Percentiles rank a stretch among this genome's conserved stretches.
Conservation (phyloP, 2,329 filamentous ascomycete species). For the Colletotrichum limetticola region DNA sequence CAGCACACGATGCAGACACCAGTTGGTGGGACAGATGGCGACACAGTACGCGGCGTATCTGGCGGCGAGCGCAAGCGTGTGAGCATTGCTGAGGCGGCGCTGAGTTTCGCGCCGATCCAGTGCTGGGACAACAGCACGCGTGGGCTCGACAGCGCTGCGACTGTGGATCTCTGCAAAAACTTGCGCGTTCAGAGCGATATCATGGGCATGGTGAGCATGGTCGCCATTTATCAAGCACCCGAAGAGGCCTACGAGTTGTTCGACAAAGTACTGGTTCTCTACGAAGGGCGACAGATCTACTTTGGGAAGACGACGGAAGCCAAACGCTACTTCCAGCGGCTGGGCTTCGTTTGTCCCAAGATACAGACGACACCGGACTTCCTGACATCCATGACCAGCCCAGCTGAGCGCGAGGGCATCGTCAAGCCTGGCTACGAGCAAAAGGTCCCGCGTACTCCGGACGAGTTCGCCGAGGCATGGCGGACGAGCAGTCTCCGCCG, state of each 20-base stretch:
- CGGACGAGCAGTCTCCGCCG: constrained; percentile 36
- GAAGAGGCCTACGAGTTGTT: constrained; percentile 58
- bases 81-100: constrained; percentile 74
- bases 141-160: constrained; percentile 74
- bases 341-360: constrained; percentile 66
- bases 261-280: constrained; percentile 75
- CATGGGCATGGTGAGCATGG: constrained; percentile 64
- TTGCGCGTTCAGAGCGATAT: constrained; percentile 70
- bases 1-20: constrained; percentile 75
- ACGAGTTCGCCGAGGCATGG: constrained; percentile 52
- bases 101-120: constrained; percentile 58
- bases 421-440: constrained; percentile 47
- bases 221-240: constrained; percentile 74
- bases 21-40: constrained; percentile 72
- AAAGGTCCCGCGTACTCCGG: constrained; percentile 47
- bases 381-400: constrained; percentile 63
- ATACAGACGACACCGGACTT: constrained; percentile 77
- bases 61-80: constrained; percentile 80
- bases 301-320: constrained; percentile 39
- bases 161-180: constrained; percentile 72
- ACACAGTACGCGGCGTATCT: constrained; percentile 71
- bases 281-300: constrained; percentile 74
- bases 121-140: constrained; percentile 78
- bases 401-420: constrained; percentile 49
- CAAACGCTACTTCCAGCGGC: constrained; percentile 41